phyloP scores from a whole-genome alignment of 306 rosid species.

The Lotus japonicus region DNA sequence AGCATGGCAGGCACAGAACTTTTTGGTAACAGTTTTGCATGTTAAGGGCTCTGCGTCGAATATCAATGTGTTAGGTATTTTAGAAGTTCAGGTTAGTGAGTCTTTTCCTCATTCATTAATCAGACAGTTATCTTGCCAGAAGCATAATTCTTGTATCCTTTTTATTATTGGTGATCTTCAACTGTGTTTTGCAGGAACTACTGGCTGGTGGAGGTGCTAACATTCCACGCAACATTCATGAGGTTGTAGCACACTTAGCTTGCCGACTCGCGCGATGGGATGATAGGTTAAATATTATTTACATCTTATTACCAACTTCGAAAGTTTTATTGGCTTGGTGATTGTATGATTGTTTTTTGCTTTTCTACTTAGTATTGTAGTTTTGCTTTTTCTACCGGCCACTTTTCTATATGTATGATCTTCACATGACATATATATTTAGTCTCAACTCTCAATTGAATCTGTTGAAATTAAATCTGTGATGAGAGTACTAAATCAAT shows the following conservation, averaged over 20 bases:
- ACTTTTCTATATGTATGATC: too few relatives aligned
- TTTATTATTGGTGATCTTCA: conserved; percentile 1
- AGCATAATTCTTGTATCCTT: not conserved
- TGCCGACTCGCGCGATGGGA: conserved; percentile 65
- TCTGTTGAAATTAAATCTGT: too few relatives aligned
- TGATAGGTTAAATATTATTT: conserved; percentile 39
- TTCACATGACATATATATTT: too few relatives aligned
- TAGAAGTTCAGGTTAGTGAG: conserved; percentile 81
- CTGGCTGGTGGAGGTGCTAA: conserved; percentile 48
- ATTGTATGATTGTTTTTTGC: not conserved
- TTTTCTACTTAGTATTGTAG: too few relatives aligned
- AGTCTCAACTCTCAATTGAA: too few relatives aligned
- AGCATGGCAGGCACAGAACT: conserved; percentile 91
- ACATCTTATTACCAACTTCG: not conserved
- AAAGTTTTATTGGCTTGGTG: not conserved
- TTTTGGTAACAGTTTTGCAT: conserved; percentile 75
- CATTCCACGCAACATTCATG: conserved; percentile 43
- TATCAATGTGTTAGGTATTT: conserved; percentile 66
- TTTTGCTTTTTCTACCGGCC: too few relatives aligned
- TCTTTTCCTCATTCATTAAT: not conserved
- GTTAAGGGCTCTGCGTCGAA: conserved; percentile 57
- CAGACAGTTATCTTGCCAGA: not conserved
- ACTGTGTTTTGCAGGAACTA: conserved; percentile 37
- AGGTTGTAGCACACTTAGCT: conserved; percentile 51
- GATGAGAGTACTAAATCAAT: too few relatives aligned